A percentile compares a stretch with the other conserved stretches of the same genome.
Conservation (phyloP, 352 stramenopile species). For the Globisporangium nunn region DNA sequence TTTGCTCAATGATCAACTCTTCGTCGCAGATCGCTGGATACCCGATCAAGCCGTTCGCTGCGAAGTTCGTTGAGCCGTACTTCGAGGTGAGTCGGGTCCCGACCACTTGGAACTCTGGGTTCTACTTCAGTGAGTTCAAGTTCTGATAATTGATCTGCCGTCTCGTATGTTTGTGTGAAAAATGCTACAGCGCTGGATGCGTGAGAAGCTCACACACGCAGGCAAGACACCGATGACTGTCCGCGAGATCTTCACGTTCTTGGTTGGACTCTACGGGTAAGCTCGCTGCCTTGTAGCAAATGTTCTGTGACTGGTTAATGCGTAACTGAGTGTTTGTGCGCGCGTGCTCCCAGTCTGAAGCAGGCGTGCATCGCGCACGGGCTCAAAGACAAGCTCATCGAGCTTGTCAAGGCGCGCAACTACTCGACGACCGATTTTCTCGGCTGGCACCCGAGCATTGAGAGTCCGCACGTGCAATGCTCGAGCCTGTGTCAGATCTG, state of each 20-base stretch:
- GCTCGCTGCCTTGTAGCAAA: not conserved
- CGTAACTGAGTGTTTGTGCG: not conserved
- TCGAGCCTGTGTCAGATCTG: slow-evolving; percentile 70
- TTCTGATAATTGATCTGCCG: not conserved
- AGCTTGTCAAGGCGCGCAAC: slow-evolving; percentile 52
- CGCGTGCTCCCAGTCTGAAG: slow-evolving; percentile 34
- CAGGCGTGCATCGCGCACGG: slow-evolving; percentile 52
- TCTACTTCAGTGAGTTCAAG: not conserved
- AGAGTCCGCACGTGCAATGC: slow-evolving; percentile 61
- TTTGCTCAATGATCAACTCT: not conserved
- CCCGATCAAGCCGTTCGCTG: slow-evolving; percentile 74
- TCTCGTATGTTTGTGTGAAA: no score
- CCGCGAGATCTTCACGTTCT: slow-evolving; percentile 67
- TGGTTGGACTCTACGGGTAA: slow-evolving; percentile 75
- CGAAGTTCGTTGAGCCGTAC: slow-evolving; percentile 67
- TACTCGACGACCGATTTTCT: slow-evolving; percentile 70
- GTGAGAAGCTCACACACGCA: slow-evolving; percentile 50
- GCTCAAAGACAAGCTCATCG: slow-evolving; percentile 39
- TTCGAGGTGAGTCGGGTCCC: slow-evolving; percentile 28
- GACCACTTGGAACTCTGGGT: not conserved
- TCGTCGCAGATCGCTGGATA: slow-evolving; percentile 56
- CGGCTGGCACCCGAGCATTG: slow-evolving; percentile 73
- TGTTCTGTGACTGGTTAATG: no score
- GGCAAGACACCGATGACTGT: slow-evolving; percentile 48
- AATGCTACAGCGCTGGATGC: slow-evolving; percentile 55